Evolutionary conservation across 371 early-diverging fungal genomes (phyloP).

Genomic region (Fennellomyces sp.): DNA sequence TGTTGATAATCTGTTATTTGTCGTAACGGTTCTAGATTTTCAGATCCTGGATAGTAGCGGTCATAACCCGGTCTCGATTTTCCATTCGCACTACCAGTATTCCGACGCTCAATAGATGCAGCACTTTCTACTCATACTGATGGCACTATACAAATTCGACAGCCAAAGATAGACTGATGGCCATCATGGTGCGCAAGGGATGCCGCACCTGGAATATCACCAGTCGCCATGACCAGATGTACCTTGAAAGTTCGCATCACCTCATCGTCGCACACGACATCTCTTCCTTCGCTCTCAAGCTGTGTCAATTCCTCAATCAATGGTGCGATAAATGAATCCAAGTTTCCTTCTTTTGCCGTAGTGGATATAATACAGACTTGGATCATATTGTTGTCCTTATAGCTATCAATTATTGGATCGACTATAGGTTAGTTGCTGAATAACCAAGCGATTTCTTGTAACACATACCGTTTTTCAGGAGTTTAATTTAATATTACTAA

Average conservation of each 20-base stretch:
- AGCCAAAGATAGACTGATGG: not conserved
- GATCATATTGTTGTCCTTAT: constrained; percentile 4
- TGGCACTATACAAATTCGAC: constrained; percentile 10
- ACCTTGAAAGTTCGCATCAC: not conserved
- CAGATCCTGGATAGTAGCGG: too few relatives aligned
- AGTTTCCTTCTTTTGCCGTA: too few relatives aligned
- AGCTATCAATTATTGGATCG: too few relatives aligned
- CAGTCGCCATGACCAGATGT: constrained; percentile 3
- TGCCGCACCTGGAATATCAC: constrained; percentile 11
- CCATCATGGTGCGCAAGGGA: not conserved
- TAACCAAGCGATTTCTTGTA: too few relatives aligned
- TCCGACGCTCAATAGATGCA: too few relatives aligned
- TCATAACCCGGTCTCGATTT: too few relatives aligned
- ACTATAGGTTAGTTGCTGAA: too few relatives aligned
- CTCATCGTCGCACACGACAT: not conserved
- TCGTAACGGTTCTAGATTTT: too few relatives aligned
- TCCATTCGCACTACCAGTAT: too few relatives aligned
- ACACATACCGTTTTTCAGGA: not conserved
- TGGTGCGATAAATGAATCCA: constrained; percentile 2
- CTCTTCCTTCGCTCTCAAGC: not conserved
- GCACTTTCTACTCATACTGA: too few relatives aligned
- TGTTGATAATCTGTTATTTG: too few relatives aligned
- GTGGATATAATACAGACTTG: not conserved
- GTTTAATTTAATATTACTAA: not conserved
- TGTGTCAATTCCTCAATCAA: not conserved